Conservation (phyloP, 441 rosid species). For the Populus hybrid region DNA sequence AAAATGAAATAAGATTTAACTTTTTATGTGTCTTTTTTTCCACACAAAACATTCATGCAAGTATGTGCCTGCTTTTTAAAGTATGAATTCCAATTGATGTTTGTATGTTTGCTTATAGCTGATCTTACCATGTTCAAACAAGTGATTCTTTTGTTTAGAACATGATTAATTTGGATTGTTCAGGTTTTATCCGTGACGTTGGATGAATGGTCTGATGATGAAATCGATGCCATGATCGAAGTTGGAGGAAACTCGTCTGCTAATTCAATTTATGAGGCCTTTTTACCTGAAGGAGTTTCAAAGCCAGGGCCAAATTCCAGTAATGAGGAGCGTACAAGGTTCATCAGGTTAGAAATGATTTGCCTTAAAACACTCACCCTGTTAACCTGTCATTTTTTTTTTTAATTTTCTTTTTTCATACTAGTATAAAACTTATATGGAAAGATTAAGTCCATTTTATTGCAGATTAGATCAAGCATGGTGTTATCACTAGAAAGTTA, state of each 20-base stretch:
- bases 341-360: constrained; percentile 54
- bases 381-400: neutral
- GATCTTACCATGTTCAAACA: neutral
- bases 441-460: neutral
- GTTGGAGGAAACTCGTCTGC: constrained; percentile 93
- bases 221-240: constrained; percentile 82
- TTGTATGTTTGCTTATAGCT: neutral
- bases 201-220: constrained; percentile 95
- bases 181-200: constrained; percentile 92
- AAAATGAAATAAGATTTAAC: neutral
- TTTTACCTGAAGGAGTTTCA: constrained; percentile 63
- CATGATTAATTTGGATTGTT: constrained; percentile 1
- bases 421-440: neutral
- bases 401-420: neutral
- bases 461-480: constrained; percentile 9
- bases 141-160: constrained; percentile 1
- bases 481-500: neutral
- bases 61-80: neutral
- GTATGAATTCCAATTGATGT: neutral
- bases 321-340: constrained; percentile 70
- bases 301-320: constrained; percentile 80
- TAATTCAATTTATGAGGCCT: constrained; percentile 88
- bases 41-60: neutral
- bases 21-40: neutral
- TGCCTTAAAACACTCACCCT: neutral